A percentile compares a stretch with the other conserved stretches of the same genome.
Conservation (phyloP, 2,329 filamentous ascomycete genomes). For the Ophiosphaerella narmari region DNA sequence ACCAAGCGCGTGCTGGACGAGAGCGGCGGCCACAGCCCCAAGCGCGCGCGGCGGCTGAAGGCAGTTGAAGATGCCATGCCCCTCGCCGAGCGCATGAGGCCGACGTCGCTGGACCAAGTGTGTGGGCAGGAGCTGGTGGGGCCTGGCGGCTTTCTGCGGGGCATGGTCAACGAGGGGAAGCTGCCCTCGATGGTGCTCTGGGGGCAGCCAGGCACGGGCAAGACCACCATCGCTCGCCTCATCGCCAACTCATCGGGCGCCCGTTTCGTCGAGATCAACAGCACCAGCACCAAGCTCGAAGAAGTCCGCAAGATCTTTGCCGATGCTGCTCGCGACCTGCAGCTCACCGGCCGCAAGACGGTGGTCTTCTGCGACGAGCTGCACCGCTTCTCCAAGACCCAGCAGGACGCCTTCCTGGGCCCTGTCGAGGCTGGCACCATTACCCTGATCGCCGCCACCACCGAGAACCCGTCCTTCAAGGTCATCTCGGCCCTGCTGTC, state of each 20-base stretch:
- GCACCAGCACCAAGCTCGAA: conserved; percentile 81
- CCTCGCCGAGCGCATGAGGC: conserved; percentile 92
- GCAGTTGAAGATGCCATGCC: conserved; percentile 73
- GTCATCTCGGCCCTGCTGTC: conserved; percentile 86
- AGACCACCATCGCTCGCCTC: conserved; percentile 90
- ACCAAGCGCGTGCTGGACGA: conserved; percentile 35
- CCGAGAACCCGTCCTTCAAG: conserved; percentile 95
- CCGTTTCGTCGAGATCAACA: conserved; percentile 74
- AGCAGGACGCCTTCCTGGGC: conserved; percentile 93
- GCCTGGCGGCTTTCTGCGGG: conserved; percentile 77
- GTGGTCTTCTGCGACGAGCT: conserved; percentile 99
- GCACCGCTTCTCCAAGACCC: conserved; percentile 85
- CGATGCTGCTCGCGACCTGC: conserved; percentile 79
- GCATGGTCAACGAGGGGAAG: conserved; percentile 81
- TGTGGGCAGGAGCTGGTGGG: conserved; percentile 92
- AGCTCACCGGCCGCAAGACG: conserved; percentile 83
- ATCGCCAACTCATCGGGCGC: conserved; percentile 73
- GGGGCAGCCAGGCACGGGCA: conserved; percentile 80
- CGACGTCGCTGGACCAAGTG: conserved; percentile 80
- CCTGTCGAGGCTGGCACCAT: conserved; percentile 91
- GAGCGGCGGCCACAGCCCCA: conserved; percentile 51
- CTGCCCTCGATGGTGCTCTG: conserved; percentile 96
- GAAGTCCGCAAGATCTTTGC: conserved; percentile 92
- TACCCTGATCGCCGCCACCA: conserved; percentile 92
- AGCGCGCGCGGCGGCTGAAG: conserved; percentile 61